Percentiles rank a stretch among this genome's conserved stretches.
Conservation (phyloP, 2,329 filamentous ascomycete species). For the Colletotrichum endophyticum region DNA sequence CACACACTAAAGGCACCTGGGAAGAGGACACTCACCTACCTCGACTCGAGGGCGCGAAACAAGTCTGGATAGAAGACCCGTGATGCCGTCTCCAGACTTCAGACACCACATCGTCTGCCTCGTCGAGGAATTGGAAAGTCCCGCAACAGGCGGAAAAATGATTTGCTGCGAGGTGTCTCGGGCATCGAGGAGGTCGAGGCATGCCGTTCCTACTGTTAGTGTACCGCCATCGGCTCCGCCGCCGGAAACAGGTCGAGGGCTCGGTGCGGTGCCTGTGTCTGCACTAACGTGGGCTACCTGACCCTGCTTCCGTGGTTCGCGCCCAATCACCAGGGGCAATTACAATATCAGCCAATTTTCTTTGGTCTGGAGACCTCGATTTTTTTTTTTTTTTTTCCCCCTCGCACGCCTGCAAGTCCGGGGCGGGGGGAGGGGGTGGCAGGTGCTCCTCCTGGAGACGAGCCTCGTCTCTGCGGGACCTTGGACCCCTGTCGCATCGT, state of each 20-base stretch:
- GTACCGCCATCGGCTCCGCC: neutral
- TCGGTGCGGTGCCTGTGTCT: neutral
- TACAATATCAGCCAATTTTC: slow-evolving; percentile 6
- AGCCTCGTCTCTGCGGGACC: neutral
- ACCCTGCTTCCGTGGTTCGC: neutral
- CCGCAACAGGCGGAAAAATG: neutral
- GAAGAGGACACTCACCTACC: neutral
- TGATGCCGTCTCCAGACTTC: neutral
- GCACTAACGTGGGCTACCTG: neutral
- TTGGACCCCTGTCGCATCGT: neutral
- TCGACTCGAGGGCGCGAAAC: neutral
- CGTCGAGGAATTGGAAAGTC: neutral
- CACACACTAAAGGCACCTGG: neutral
- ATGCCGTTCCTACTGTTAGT: neutral
- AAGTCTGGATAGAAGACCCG: neutral
- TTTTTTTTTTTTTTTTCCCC: neutral
- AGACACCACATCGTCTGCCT: neutral
- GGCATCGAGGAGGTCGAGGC: neutral
- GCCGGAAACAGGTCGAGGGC: neutral
- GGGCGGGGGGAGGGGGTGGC: neutral
- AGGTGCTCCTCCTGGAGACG: neutral
- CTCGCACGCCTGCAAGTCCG: neutral
- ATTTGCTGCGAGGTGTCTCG: neutral
- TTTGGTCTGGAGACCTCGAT: slow-evolving; percentile 4
- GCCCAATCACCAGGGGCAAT: slow-evolving; percentile 15